Conservation (phyloP, 768 basidiomycete species). For the Mycena galopus region DNA sequence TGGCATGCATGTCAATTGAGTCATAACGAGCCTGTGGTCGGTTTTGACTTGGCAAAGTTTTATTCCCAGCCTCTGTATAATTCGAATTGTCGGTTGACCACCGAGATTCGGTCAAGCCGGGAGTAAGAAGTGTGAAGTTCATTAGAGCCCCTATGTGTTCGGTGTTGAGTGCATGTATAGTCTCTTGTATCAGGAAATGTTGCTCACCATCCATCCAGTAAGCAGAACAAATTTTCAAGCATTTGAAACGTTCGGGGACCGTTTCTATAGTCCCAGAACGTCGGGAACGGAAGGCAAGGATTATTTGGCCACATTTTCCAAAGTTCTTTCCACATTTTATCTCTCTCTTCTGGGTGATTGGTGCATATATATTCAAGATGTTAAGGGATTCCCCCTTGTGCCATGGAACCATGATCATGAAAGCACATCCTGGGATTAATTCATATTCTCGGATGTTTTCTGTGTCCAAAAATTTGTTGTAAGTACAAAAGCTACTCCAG, state of each 20-base stretch:
- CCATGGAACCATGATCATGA: too few species aligned
- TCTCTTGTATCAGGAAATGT: slow-evolving; percentile 11
- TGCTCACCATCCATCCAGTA: background rate
- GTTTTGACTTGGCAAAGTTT: background rate
- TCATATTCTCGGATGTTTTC: too few species aligned
- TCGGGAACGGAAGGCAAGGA: too few species aligned
- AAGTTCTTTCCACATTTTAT: too few species aligned
- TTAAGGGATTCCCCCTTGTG: too few species aligned
- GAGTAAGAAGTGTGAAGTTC: background rate
- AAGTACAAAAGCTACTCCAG: background rate
- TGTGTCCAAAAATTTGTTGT: background rate
- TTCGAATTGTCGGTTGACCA: background rate
- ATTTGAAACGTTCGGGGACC: too few species aligned
- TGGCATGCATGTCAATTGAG: background rate
- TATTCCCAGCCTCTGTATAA: slow-evolving; percentile 3
- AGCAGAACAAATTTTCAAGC: too few species aligned
- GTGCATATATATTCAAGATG: too few species aligned
- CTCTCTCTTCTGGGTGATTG: too few species aligned
- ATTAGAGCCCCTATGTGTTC: background rate
- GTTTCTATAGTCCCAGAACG: background rate
- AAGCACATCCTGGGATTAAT: too few species aligned
- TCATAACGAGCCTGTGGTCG: background rate
- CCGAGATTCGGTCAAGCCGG: background rate
- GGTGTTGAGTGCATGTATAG: background rate
- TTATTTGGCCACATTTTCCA: too few species aligned